phyloP scores from a whole-genome alignment of 805 yeast species.

The Naumovozyma dairenensis region DNA sequence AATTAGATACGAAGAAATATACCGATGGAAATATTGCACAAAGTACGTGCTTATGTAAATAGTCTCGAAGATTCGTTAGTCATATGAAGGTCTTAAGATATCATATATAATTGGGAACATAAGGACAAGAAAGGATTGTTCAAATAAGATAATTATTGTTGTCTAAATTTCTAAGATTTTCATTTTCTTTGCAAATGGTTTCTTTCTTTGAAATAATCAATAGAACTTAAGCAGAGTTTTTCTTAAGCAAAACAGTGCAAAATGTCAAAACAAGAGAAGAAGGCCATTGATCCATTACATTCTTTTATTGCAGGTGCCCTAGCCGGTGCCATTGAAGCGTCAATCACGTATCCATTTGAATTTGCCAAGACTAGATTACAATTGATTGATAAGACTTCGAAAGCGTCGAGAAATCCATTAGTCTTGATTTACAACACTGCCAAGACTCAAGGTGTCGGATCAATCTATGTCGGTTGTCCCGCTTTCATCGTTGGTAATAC shows the following conservation, averaged over 20 bases:
- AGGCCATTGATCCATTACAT: conserved; percentile 52
- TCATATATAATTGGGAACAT: no score
- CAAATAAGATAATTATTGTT: no score
- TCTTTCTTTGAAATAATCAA: no score
- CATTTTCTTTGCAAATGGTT: no score
- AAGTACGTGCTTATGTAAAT: no score
- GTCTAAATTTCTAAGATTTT: no score
- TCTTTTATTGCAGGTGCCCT: conserved; percentile 92
- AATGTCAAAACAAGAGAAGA: conserved; percentile 6
- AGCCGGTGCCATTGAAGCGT: conserved; percentile 95
- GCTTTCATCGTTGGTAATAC: conserved; percentile 95
- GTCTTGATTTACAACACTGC: conserved; percentile 68
- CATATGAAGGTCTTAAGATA: no score
- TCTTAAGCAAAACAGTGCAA: not conserved
- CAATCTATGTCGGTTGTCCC: conserved; percentile 91
- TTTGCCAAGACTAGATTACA: conserved; percentile 93
- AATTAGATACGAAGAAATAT: no score
- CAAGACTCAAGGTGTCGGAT: conserved; percentile 62
- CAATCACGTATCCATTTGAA: conserved; percentile 89
- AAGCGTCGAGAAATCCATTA: conserved; percentile 72
- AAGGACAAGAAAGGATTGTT: no score
- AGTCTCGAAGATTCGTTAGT: no score
- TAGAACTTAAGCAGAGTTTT: no score
- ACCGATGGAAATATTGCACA: no score
- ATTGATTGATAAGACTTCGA: conserved; percentile 55